Base-by-base conservation (phyloP, 164 flowering plant species). In the Piper longum region DNA sequence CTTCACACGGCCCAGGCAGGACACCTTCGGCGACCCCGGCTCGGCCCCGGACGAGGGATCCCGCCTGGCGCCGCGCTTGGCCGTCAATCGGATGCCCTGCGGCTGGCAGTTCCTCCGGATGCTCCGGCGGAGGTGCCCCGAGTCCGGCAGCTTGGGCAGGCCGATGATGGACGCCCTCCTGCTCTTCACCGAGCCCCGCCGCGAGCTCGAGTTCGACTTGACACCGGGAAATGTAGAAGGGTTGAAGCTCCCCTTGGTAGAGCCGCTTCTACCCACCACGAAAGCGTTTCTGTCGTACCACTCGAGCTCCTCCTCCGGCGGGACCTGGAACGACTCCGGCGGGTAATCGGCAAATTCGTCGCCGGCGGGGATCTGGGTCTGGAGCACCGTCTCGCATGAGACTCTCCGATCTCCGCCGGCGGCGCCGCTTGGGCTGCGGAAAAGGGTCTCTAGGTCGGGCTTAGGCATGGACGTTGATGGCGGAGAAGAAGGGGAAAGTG, bases 11-110 rank as follows among this genome's bases (percentile, higher is more conserved):
- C 96, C 96, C 63, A 86, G 83, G 52, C 96, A 88, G 1, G 96
- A 86, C 18, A 88, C 92, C 79, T 85, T 85, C 16, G 96, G 96
- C 4, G 96, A 88, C 0, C 82, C 73, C 62, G 96, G 96, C 62
- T 88, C 96, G 17, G 67, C 54, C 48, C 67, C 4, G 52, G 52
- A 14, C 2, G 79, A 41, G 13, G 64, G 60, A 5, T 73, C 64
- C 59, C 75, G 48, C 66, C 80, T 80, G 3, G 69, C 70, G 1
- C 43, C 57, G 7, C 83, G 73, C 60, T 79, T 86, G 3, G 87
- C 85, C 19, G 86, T 83, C 56, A 83, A 64, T 4, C 74, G 64
- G 5, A 68, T 9, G 36, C 41, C 71, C 7, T 69, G 56, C 40
- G 77, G 71, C 41, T 67, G 75, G 16, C 62, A 52, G 51, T 59